Evolutionary conservation across 2,329 filamentous ascomycete species (phyloP).

Genomic region (Mollisia scopiformis): DNA sequence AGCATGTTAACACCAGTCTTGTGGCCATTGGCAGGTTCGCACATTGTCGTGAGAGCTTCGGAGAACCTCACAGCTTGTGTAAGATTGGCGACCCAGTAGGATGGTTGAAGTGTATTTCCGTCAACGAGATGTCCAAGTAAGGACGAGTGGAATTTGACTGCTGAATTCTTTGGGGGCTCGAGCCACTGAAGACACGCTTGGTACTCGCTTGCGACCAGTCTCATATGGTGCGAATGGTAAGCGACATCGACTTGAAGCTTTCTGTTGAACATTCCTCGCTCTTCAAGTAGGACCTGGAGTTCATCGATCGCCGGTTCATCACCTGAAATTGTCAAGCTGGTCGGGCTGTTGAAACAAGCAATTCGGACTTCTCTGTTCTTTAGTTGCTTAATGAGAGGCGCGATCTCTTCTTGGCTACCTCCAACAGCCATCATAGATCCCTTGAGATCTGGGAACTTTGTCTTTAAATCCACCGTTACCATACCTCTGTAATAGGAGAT

Average conservation of each 20-base stretch:
- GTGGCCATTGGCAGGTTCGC: slow-evolving; percentile 3
- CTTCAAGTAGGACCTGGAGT: slow-evolving; percentile 17
- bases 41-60: slow-evolving; percentile 13
- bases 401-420: slow-evolving; percentile 21
- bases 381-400: slow-evolving; percentile 12
- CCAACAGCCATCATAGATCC: slow-evolving; percentile 60
- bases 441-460: slow-evolving; percentile 26
- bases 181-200: slow-evolving; percentile 10
- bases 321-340: slow-evolving; percentile 31
- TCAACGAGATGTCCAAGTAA: slow-evolving; percentile 22
- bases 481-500: slow-evolving; percentile 31
- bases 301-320: slow-evolving; percentile 22
- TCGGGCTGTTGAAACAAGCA: slow-evolving; percentile 37
- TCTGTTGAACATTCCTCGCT: slow-evolving; percentile 37
- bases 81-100: slow-evolving; percentile 51
- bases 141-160: slow-evolving; percentile 18
- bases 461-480: slow-evolving; percentile 9
- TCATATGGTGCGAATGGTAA: slow-evolving; percentile 44
- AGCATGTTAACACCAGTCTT: slow-evolving; percentile 34
- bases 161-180: neutral
- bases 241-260: slow-evolving; percentile 42
- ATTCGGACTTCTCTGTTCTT: slow-evolving; percentile 29
- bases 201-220: slow-evolving; percentile 32
- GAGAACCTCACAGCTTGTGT: slow-evolving; percentile 46
- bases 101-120: slow-evolving; percentile 28